Evolutionary conservation across 2,329 filamentous ascomycete species (phyloP).

Genomic region (Rutstroemia sp.): DNA sequence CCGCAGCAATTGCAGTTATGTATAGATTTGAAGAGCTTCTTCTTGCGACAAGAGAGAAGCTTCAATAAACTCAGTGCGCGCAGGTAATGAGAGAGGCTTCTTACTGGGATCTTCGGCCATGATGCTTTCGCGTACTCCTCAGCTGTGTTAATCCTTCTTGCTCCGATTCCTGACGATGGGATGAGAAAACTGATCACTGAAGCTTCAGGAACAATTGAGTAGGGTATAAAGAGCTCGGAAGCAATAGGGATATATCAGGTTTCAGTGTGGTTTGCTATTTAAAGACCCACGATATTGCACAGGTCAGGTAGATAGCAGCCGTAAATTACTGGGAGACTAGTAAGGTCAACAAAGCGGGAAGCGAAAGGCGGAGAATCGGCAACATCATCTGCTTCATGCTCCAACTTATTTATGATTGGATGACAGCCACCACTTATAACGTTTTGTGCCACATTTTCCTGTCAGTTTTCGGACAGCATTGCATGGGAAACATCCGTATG

Average conservation of each 20-base stretch:
- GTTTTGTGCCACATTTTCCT: background rate
- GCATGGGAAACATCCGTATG: background rate
- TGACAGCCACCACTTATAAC: background rate
- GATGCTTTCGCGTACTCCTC: conserved; percentile 7
- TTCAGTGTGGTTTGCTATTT: background rate
- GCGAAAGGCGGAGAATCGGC: conserved; percentile 7
- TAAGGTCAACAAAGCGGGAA: background rate
- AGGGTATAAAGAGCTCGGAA: background rate
- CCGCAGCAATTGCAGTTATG: background rate
- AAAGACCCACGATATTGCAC: background rate
- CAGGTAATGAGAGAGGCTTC: conserved; percentile 57
- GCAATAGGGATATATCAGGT: background rate
- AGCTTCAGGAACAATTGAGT: background rate
- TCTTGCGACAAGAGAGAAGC: background rate
- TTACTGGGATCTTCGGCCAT: conserved; percentile 31
- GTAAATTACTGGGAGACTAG: conserved; percentile 1
- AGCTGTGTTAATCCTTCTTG: conserved; percentile 8
- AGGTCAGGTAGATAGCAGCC: background rate
- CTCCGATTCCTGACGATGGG: background rate
- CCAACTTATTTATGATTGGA: conserved; percentile 1
- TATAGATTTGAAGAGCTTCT: background rate
- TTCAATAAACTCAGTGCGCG: background rate
- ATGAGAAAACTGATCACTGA: background rate
- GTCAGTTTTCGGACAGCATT: background rate
- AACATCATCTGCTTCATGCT: conserved; percentile 1